phyloP scores from a whole-genome alignment of 2,329 filamentous ascomycete genomes.

The Onygena corvina region DNA sequence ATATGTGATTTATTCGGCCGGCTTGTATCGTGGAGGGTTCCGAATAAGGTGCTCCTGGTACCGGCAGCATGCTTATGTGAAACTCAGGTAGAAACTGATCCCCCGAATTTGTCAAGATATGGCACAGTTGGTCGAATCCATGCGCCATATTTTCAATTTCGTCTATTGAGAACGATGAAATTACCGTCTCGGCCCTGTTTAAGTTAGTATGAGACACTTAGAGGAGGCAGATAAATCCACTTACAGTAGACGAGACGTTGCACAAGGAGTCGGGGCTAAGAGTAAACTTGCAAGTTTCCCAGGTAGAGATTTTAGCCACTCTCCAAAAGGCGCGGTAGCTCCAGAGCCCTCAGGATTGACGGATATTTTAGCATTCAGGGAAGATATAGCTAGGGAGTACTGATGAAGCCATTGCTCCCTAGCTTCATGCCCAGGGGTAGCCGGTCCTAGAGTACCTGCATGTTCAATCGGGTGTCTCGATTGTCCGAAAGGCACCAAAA shows the following conservation, averaged over 20 bases:
- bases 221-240: background rate
- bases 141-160: conserved; percentile 29
- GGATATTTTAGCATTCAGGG: background rate
- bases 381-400: background rate
- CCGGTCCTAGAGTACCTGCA: background rate
- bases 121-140: conserved; percentile 22
- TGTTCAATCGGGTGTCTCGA: background rate
- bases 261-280: background rate
- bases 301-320: background rate
- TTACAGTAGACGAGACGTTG: background rate
- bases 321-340: background rate
- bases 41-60: conserved; percentile 13
- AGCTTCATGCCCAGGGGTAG: background rate
- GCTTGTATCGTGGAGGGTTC: conserved; percentile 14
- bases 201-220: background rate
- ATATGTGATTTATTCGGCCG: conserved; percentile 13
- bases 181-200: background rate
- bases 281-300: background rate
- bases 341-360: background rate
- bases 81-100: conserved; percentile 7
- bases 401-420: background rate
- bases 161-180: conserved; percentile 16
- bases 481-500: background rate
- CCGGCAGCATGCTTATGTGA: conserved; percentile 18
- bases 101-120: conserved; percentile 8